Conservation (phyloP, 495 filamentous ascomycete species). For the Aspergillus indologenus region DNA sequence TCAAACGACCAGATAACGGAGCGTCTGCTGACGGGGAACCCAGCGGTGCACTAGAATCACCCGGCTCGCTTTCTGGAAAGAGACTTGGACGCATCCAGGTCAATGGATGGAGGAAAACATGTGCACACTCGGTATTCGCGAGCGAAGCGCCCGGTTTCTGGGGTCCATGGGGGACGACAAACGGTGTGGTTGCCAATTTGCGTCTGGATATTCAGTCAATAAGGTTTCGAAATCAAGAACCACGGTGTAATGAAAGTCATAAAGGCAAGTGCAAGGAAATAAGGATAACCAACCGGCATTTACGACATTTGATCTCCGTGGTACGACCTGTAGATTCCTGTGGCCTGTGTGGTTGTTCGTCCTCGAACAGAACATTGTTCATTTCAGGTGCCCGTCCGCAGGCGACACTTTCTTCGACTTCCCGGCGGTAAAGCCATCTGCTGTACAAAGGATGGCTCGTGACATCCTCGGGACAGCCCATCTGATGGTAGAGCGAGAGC, state of each 20-base stretch:
- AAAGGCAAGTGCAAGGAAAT: background rate
- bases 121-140: slow-evolving; percentile 57
- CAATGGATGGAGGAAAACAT: slow-evolving; percentile 85
- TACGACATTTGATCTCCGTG: slow-evolving; percentile 60
- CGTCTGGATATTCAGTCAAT: slow-evolving; percentile 39
- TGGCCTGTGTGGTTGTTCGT: slow-evolving; percentile 53
- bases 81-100: slow-evolving; percentile 89
- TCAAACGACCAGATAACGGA: slow-evolving; percentile 74
- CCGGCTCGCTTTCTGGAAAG: slow-evolving; percentile 28
- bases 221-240: background rate
- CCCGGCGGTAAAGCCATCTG: slow-evolving; percentile 79
- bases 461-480: slow-evolving; percentile 70
- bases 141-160: slow-evolving; percentile 21
- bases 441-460: slow-evolving; percentile 73
- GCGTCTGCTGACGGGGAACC: slow-evolving; percentile 46
- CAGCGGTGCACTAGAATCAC: slow-evolving; percentile 15
- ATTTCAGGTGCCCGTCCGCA: slow-evolving; percentile 70
- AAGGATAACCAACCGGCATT: slow-evolving; percentile 50
- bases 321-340: slow-evolving; percentile 23
- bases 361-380: slow-evolving; percentile 76
- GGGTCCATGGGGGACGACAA: slow-evolving; percentile 54
- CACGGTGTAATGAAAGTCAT: background rate
- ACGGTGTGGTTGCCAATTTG: slow-evolving; percentile 60
- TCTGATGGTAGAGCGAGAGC: slow-evolving; percentile 78
- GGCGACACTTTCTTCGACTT: slow-evolving; percentile 69